These are phyloP conservation scores for Sarocladium oryzae DNA, from an alignment of 2,329 filamentous ascomycete species.

Conservation along the genomic window DNA sequence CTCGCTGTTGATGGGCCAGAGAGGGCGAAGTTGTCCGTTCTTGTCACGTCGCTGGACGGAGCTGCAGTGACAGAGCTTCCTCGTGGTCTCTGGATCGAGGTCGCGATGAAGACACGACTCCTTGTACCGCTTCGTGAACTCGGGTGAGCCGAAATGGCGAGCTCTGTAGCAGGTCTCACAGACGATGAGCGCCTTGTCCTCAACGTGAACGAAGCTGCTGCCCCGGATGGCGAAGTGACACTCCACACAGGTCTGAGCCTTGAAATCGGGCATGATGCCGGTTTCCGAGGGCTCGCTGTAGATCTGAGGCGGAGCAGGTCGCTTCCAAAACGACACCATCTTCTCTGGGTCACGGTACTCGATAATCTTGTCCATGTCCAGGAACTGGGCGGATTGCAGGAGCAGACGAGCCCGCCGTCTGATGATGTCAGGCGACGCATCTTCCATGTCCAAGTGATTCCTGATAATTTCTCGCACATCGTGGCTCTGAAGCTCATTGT, in stretches of 20 bases:
- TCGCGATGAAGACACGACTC: conserved; percentile 21
- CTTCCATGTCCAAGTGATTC: conserved; percentile 8
- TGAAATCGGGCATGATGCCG: conserved; percentile 14
- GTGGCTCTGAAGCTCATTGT: conserved; percentile 18
- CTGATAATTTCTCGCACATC: conserved; percentile 12
- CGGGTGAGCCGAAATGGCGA: conserved; percentile 19
- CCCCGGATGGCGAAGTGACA: conserved; percentile 16
- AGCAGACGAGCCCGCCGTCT: conserved; percentile 22
- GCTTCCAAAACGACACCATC: conserved; percentile 18
- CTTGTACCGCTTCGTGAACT: conserved; percentile 27
- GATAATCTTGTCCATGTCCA: conserved; percentile 32
- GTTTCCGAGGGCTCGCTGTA: conserved; percentile 12
- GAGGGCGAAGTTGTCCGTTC: conserved; percentile 12
- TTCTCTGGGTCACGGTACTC: conserved; percentile 23
- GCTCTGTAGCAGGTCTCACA: conserved; percentile 29
- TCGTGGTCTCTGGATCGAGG: conserved; percentile 19
- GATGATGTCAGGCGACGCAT: conserved; percentile 9
- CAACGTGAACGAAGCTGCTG: conserved; percentile 18
- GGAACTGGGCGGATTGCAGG: conserved; percentile 25
- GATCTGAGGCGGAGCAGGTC: conserved; percentile 20
- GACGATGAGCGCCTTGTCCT: conserved; percentile 13
- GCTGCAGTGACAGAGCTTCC: conserved; percentile 21
- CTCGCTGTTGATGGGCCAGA: conserved; percentile 15
- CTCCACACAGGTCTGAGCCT: conserved; percentile 13
- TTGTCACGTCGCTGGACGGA: conserved; percentile 15